Base-by-base conservation (phyloP, 2,329 filamentous ascomycete genomes). In the Ustulina deusta region DNA sequence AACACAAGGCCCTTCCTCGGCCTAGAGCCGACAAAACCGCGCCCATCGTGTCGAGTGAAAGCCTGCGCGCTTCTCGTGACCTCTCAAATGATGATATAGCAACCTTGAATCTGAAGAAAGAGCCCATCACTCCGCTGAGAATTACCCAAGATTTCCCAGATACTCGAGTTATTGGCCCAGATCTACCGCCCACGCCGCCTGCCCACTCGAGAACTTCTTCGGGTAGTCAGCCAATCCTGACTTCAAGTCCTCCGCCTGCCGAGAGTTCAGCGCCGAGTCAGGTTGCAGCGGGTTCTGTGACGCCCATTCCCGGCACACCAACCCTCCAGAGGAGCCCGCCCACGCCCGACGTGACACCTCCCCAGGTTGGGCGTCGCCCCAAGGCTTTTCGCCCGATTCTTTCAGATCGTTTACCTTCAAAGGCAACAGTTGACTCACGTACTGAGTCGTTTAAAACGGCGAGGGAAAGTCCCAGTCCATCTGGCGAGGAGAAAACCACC, bases 301-400 rank as follows among this genome's bases (percentile, higher is more conserved):
- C 78, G 62, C 73, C 82, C 10, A 69, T 68, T 49, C 85, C 85
- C n/a, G 81, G 83, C 62, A 92, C 90, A 5, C 89, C 90, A 57
- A 85, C 88, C 32, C 87, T 88, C 71, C 87, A 90, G 71, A 85
- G 86, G 74, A 92, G 89, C 73, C 90, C 90, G 17, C 91, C 90
- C 36, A 94, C 91, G 2, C 92, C 91, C 38, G 91, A 93, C 79
- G 86, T 91, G 52, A 94, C 91, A 17, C 92, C 91, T 60, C 91
- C 91, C 40, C 86, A 88, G 67, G 78, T 79, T 49, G 75, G 77
- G 55, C 78, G 78, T 42, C 83, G 82, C 65, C 79, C 83, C 17
- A 82, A 81, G 74, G 75, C 80, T 61, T 75, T 82, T 52, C 85
- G 86, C 36, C 84, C 85, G 20, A 76, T 78, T 20, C 74, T 83